Base-by-base conservation (phyloP, 2,329 filamentous ascomycete species). In the Ophiostoma sp. region DNA sequence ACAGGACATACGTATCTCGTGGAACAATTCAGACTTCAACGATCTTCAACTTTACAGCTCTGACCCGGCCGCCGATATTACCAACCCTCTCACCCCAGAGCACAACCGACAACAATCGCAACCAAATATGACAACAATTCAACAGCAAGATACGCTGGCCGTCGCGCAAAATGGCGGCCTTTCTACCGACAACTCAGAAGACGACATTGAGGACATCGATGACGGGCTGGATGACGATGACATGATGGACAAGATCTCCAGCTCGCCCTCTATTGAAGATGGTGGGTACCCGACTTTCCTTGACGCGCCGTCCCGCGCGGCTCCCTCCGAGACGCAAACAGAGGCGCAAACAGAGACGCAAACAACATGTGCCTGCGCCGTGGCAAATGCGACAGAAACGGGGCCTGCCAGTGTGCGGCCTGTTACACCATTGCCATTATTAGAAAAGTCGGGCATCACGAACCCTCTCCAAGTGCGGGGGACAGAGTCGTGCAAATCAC, bases 191-290 rank as follows among this genome's bases (percentile, higher is more conserved):
- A 80, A 44, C n/a, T 39, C 65, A 75, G 89, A 90, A 73, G 87
- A 85, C 67, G 89, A 92, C 73, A 81, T 87, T 76, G 86, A 90
- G 75, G 87, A 87, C 74, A 88, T 87, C 67, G 89, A 90, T 76
- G 91, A 85, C 67, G 90, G 91, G 75, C 86, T 91, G 76, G 82
- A 93, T 79, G 93, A 73, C 80, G 94, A 65, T 65, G 62, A 98
- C 80, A 89, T 97, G 89, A 93, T 96, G 91, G 95, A 98, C 83
- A 95, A 95, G 81, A 97, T 99, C 75, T 98, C 94, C 76, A 98
- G 94, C 80, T 98, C 94, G 76, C 95, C 95, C 78, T 98, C 94
- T 76, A 99, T 99, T 80, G 93, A 96, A 84, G 94, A 98, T 90
- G 94, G 94, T 99, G 89, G 86, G 93, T 95, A 83, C 82, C 81